phyloP scores from a whole-genome alignment of 257 asterid genomes.

The Prunella vulgaris region DNA sequence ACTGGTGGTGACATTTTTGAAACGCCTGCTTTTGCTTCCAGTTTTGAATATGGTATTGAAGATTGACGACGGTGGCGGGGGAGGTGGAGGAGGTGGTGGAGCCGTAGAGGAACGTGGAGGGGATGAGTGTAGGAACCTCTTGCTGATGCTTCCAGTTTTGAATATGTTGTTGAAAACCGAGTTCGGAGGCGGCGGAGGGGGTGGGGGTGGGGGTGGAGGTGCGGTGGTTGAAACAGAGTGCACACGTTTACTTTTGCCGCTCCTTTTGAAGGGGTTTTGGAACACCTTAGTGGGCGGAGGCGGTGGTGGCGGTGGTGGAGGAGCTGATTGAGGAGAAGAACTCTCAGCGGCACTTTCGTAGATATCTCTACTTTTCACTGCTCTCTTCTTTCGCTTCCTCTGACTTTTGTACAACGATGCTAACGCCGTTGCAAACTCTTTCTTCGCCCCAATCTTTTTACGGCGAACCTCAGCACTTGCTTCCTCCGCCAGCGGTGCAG shows the following conservation, averaged over 20 bases:
- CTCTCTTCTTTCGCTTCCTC: slow-evolving; percentile 54
- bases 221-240: slow-evolving; percentile 50
- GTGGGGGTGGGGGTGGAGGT: slow-evolving; percentile 53
- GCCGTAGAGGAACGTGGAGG: slow-evolving; percentile 53
- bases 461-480: slow-evolving; percentile 25
- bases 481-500: slow-evolving; percentile 19
- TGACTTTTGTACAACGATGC: slow-evolving; percentile 55
- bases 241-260: slow-evolving; percentile 55
- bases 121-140: slow-evolving; percentile 39
- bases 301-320: slow-evolving; percentile 49
- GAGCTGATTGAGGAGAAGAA: slow-evolving; percentile 37
- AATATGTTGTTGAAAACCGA: slow-evolving; percentile 55
- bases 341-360: slow-evolving; percentile 39
- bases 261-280: slow-evolving; percentile 64
- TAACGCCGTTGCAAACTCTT: slow-evolving; percentile 63
- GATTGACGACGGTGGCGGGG: slow-evolving; percentile 55
- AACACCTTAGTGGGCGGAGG: slow-evolving; percentile 58
- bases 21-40: slow-evolving; percentile 56
- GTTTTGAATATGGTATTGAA: slow-evolving; percentile 54
- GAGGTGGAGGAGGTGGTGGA: slow-evolving; percentile 23
- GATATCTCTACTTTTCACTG: slow-evolving; percentile 33
- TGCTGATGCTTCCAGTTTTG: slow-evolving; percentile 59
- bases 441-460: slow-evolving; percentile 61
- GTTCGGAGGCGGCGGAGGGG: slow-evolving; percentile 43
- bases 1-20: slow-evolving; percentile 26